These are phyloP conservation scores for Colletotrichum tropicicola DNA, from an alignment of 2,329 filamentous ascomycete genomes.

Conservation along the genomic window DNA sequence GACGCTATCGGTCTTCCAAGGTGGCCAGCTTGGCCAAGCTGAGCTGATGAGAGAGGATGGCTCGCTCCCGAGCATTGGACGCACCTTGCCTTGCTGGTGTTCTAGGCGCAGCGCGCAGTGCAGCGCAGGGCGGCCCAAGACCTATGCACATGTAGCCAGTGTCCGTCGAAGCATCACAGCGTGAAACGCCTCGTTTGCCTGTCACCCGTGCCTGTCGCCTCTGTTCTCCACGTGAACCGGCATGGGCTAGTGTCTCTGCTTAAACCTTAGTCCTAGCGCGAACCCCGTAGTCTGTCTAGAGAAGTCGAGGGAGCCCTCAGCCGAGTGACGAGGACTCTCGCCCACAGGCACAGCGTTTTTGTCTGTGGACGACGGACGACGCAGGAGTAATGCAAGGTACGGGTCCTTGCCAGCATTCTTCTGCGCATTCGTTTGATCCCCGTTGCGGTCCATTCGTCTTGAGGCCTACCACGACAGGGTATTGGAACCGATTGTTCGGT, in stretches of 20 bases:
- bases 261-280: slow-evolving; percentile 18
- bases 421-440: slow-evolving; percentile 2
- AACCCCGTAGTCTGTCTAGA: slow-evolving; percentile 13
- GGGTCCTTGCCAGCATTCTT: not conserved
- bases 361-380: not conserved
- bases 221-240: slow-evolving; percentile 24
- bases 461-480: not conserved
- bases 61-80: not conserved
- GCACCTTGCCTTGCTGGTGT: not conserved
- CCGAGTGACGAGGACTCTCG: too few relatives aligned
- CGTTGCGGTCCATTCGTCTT: not conserved
- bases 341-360: not conserved
- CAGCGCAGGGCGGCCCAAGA: slow-evolving; percentile 17
- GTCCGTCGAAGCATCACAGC: slow-evolving; percentile 21
- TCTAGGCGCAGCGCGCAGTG: slow-evolving; percentile 15
- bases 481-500: not conserved
- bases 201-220: slow-evolving; percentile 19
- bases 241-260: slow-evolving; percentile 16
- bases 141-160: slow-evolving; percentile 5
- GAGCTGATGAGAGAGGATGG: not conserved
- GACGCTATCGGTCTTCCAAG: slow-evolving; percentile 24
- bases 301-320: too few relatives aligned
- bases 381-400: not conserved
- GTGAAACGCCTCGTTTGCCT: slow-evolving; percentile 24
- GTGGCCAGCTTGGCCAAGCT: too few relatives aligned